Conservation (phyloP, 352 stramenopile genomes). For the Phytophthora tubulina region DNA sequence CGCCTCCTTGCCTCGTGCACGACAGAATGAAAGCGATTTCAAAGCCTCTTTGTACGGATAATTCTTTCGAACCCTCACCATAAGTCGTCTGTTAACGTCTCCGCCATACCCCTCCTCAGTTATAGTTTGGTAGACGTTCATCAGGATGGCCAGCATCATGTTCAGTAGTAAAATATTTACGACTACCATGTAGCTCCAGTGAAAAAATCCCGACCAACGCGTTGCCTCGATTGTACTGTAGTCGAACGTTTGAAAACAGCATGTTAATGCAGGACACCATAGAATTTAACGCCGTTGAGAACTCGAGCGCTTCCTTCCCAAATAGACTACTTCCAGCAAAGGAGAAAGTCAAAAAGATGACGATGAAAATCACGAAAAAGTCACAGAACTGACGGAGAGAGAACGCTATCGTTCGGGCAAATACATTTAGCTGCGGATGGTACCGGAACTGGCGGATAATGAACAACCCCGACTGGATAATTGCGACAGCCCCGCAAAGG, state of each 20-base stretch:
- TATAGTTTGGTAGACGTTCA: not conserved
- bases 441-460: not conserved
- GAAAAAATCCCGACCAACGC: not conserved
- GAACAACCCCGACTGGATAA: not conserved
- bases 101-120: too few species aligned
- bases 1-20: too few species aligned
- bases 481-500: not conserved
- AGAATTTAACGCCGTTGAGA: not conserved
- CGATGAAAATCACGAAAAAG: not conserved
- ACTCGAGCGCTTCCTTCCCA: not conserved
- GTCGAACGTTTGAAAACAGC: not conserved
- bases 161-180: not conserved
- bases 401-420: not conserved
- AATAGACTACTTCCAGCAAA: not conserved
- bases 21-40: too few species aligned
- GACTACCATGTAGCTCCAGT: not conserved
- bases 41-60: too few species aligned
- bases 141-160: not conserved
- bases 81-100: too few species aligned
- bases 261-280: not conserved
- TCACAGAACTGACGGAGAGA: not conserved
- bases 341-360: not conserved
- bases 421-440: not conserved
- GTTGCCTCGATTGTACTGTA: not conserved
- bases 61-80: too few species aligned